A percentile compares a stretch with the other conserved stretches of the same genome.
Conservation (phyloP, 164 flowering plant species). For the Nelumbo lutea region DNA sequence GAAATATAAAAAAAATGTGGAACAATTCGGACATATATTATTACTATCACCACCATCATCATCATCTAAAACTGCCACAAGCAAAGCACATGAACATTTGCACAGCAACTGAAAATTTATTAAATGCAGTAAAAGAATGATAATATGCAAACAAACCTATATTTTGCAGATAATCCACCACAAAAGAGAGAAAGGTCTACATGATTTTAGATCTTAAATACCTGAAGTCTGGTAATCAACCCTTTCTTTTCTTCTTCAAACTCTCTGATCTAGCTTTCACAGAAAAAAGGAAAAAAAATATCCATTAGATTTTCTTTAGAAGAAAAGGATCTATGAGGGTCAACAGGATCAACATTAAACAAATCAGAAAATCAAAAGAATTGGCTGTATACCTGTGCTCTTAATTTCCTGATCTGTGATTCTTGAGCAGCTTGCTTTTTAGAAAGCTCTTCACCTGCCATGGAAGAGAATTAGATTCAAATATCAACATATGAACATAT, state of each 20-base stretch:
- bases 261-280: slow-evolving; percentile 82
- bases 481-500: not conserved
- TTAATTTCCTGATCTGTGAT: slow-evolving; percentile 75
- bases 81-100: no score
- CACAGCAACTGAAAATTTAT: no score
- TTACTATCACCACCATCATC: no score
- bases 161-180: not conserved
- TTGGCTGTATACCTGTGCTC: slow-evolving; percentile 76
- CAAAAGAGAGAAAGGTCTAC: not conserved
- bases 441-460: slow-evolving; percentile 92
- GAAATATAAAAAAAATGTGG: no score
- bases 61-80: no score
- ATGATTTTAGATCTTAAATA: slow-evolving; percentile 17
- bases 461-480: slow-evolving; percentile 9
- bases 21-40: no score
- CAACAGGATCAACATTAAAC: slow-evolving; percentile 4
- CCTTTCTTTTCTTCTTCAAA: slow-evolving; percentile 99
- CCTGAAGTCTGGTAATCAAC: slow-evolving; percentile 86
- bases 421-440: slow-evolving; percentile 99
- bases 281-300: slow-evolving; percentile 9
- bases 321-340: not conserved
- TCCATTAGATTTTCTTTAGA: not conserved
- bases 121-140: no score
- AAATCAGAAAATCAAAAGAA: slow-evolving; percentile 1
- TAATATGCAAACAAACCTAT: not conserved